Base-by-base conservation (phyloP, 768 basidiomycete species). In the Auriscalpium microsporum region DNA sequence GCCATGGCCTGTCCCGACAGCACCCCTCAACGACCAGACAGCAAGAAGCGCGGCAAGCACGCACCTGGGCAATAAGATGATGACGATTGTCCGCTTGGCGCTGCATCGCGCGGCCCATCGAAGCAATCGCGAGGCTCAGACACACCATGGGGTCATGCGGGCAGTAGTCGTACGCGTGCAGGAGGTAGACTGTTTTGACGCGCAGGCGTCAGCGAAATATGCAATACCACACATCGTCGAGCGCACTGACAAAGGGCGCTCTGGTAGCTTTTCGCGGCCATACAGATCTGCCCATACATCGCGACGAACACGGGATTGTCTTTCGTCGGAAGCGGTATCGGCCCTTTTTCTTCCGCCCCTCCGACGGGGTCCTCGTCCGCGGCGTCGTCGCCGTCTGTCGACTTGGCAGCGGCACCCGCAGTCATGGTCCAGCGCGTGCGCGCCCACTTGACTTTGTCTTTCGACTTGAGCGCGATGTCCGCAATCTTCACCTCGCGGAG, bases 71-170 rank as follows among this genome's bases (percentile, higher is more conserved):
- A 40, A 97, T 79, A 56, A 93, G 78, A 67, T 95, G 90, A 64
- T 96, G 89, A 42, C 94, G 73, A 66, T 99, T 98, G 70, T 97
- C 95, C 13, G 87, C 84, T 67, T 97, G 94, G 17, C 94, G 79
- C 60, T 94, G 90, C 86, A 92, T 91, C 0, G 93, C 87, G 38
- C 95, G 79, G 10, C 93, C 92, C 47, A 96, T 73, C 19, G 90
- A 96, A 0, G 90, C 84, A 47, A 94, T 82, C 0, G 86, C 90
- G 9, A 97, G 75, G 45, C 79, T 82, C 5, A 98, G 73, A 64
- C 88, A 94, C 21, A 96, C 76, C 71, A 94, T 74, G 0, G 94
- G 91, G 68, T 97, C 90, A 13, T 90, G 75, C 0, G 82, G 86
- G 57, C 82, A 84, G 63, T 90, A 80, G 59, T 94, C 91, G 68